Conservation (phyloP, 2,329 filamentous ascomycete species). For the Geoglossum cookeanum region DNA sequence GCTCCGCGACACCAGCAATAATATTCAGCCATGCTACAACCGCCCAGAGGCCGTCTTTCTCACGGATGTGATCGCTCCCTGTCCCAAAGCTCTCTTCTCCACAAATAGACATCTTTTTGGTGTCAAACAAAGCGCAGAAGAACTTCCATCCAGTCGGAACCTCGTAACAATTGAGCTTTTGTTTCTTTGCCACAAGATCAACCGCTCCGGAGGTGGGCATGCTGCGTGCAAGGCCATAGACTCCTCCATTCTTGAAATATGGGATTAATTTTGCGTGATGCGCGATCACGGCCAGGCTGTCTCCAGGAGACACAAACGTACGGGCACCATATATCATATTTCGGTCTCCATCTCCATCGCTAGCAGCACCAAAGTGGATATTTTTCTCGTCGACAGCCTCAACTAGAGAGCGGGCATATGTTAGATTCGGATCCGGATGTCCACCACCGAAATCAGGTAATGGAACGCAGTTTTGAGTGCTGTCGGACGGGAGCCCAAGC, state of each 20-base stretch:
- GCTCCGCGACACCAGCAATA: constrained; percentile 78
- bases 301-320: constrained; percentile 88
- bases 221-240: constrained; percentile 84
- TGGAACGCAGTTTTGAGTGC: constrained; percentile 80
- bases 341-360: constrained; percentile 90
- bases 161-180: constrained; percentile 82
- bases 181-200: constrained; percentile 87
- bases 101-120: constrained; percentile 92
- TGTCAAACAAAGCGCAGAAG: constrained; percentile 91
- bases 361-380: constrained; percentile 91
- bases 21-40: constrained; percentile 97
- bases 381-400: constrained; percentile 79
- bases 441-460: constrained; percentile 92
- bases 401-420: constrained; percentile 87
- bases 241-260: constrained; percentile 95
- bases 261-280: constrained; percentile 93
- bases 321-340: constrained; percentile 99
- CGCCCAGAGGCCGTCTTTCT: constrained; percentile 98
- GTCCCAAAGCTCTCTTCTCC: constrained; percentile 98
- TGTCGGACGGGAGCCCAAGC: constrained; percentile 58
- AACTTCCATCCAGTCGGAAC: constrained; percentile 99
- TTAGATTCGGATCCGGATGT: constrained; percentile 94
- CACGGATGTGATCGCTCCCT: constrained; percentile 94
- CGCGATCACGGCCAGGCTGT: constrained; percentile 94
- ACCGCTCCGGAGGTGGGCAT: constrained; percentile 96